Percentiles rank a stretch among this genome's conserved stretches.
These are phyloP conservation scores for Hymenoscyphus salicellus DNA, from an alignment of 2,329 filamentous ascomycete species.

Conservation along the genomic window DNA sequence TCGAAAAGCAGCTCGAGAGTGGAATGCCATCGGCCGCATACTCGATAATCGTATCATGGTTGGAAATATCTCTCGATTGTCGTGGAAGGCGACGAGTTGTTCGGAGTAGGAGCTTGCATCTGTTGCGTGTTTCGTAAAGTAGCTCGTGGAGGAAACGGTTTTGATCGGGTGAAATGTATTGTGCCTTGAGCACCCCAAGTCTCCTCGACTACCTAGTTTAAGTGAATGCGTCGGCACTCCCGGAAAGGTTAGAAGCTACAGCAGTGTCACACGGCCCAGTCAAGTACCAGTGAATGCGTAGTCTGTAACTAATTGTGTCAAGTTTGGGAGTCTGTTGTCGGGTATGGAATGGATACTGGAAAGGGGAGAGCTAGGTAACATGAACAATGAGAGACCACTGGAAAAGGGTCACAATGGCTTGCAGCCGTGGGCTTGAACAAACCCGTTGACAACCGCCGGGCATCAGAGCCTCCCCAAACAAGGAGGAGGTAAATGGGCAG, in stretches of 20 bases:
- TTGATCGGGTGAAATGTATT: slow-evolving; percentile 3
- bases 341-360: no score
- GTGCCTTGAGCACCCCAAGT: background rate
- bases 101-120: slow-evolving; percentile 6
- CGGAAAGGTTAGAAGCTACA: slow-evolving; percentile 1
- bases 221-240: background rate
- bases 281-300: background rate
- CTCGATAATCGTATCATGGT: slow-evolving; percentile 30
- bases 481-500: background rate
- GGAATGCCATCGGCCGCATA: slow-evolving; percentile 26
- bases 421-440: background rate
- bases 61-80: slow-evolving; percentile 7
- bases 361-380: no score
- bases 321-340: background rate
- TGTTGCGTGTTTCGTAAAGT: slow-evolving; percentile 2
- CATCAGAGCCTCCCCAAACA: background rate
- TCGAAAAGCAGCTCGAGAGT: slow-evolving; percentile 28
- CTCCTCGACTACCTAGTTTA: background rate
- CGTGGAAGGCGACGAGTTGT: slow-evolving; percentile 5
- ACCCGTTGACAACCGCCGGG: background rate
- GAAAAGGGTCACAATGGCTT: background rate
- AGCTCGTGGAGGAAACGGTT: background rate
- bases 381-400: background rate
- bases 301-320: background rate
- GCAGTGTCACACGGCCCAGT: background rate